Evolutionary conservation across 2,329 filamentous ascomycete genomes (phyloP), one percentile per base, ranked within the genome.

Genomic region (Cordyceps tenuipes): DNA sequence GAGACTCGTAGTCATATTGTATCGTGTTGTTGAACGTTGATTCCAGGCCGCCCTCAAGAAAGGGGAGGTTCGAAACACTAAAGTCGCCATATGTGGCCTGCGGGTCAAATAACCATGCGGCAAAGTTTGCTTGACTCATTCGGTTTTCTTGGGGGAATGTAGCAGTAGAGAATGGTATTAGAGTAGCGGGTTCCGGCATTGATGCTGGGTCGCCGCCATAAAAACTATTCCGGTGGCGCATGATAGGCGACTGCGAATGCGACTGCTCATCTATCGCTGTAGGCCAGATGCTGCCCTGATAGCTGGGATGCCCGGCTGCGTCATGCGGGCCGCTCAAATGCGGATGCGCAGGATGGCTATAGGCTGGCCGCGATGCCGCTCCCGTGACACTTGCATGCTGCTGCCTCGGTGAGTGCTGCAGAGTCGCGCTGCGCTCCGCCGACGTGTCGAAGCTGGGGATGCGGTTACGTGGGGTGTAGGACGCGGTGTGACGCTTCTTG

Each of bases 401-500:
- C 49, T 53, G 48, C 19, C 19, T 8, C 15, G 17, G 3, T n/a
- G 26, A 12, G 19, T 17, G 34, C 15, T 58, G 47, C 17, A 58
- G 56, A 19, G 19, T 2, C 10, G 39, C 19, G 49, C 41, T 39
- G 29, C 53, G 58, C 44, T 70, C 68, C n/a, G 64, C 64, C 7
- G 72, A 65, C 17, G 75, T 65, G 61, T 71, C 74, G 64, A 80
- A 80, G 69, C 77, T 79, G 31, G 76, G 77, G n/a, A 76, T 68
- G 26, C 79, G 77, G 58, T 81, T 81, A 31, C 79, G 71, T 5
- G 79, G 79, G 2, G 76, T 74, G 61, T 81, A 81, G 0, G 77
- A 76, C 17, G 82, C 77, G 3, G 80, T 84, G 68, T 88, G 85
- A 31, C 85, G 81, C 70, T 85, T 86, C 67, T 82, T 80, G 71